Evolutionary conservation across 202 grass and related monocot species (phyloP).

Genomic region (Elaeis oleifera): DNA sequence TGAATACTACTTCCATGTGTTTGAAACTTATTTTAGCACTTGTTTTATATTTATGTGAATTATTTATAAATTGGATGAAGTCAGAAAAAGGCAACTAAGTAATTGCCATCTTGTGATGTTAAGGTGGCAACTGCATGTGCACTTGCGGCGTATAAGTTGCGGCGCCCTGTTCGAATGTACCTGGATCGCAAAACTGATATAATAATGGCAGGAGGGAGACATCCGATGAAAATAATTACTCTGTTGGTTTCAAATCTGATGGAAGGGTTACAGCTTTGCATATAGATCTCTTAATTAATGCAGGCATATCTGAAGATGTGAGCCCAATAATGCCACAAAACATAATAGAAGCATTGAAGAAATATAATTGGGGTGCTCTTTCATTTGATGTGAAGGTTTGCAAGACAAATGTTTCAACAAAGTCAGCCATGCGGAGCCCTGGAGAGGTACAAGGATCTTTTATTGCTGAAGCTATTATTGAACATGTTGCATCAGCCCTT

Average conservation of each 20-base stretch:
- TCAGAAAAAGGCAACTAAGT: background rate
- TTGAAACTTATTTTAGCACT: too few relatives aligned
- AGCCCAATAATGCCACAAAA: constrained; percentile 51
- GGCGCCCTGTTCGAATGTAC: constrained; percentile 69
- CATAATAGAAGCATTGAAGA: constrained; percentile 59
- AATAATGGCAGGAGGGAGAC: constrained; percentile 69
- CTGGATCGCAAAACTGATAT: constrained; percentile 89
- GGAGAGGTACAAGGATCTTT: constrained; percentile 90
- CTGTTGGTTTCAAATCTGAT: constrained; percentile 72
- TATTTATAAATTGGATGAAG: background rate
- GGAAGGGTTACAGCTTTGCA: constrained; percentile 83
- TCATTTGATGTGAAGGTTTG: constrained; percentile 82
- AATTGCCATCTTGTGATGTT: background rate
- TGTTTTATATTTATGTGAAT: background rate
- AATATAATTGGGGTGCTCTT: constrained; percentile 87
- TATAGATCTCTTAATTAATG: constrained; percentile 72
- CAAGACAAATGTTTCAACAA: constrained; percentile 66
- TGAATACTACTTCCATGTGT: too few relatives aligned
- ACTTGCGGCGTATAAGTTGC: constrained; percentile 68
- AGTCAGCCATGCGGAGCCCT: constrained; percentile 80
- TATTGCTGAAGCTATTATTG: constrained; percentile 82
- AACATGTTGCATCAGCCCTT: constrained; percentile 63
- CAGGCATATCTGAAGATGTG: constrained; percentile 62
- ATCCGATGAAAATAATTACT: constrained; percentile 95
- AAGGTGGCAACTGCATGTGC: constrained; percentile 80